Evolutionary conservation across 2,329 filamentous ascomycete genomes (phyloP).

Genomic region (Hypoxylon sp.): DNA sequence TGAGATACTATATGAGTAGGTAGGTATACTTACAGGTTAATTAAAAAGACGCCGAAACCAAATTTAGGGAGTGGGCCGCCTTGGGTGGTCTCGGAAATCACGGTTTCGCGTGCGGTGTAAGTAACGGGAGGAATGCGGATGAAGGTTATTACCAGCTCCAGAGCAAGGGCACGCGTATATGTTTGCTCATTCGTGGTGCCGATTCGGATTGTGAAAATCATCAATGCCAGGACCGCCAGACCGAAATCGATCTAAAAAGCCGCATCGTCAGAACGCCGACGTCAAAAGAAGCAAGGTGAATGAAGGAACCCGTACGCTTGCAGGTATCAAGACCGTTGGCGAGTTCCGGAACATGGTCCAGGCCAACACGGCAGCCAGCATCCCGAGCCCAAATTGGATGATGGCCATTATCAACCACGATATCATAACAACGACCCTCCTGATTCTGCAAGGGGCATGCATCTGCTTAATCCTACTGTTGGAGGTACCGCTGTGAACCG

Average conservation of each 20-base stretch:
- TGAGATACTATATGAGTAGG: not conserved
- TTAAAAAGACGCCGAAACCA: constrained; percentile 52
- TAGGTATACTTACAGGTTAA: constrained; percentile 51
- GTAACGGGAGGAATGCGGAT: constrained; percentile 52
- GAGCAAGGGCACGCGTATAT: constrained; percentile 50
- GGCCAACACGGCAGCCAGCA: constrained; percentile 50
- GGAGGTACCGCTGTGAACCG: constrained; percentile 47
- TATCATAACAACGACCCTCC: constrained; percentile 48
- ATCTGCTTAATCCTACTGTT: constrained; percentile 46
- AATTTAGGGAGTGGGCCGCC: constrained; percentile 50
- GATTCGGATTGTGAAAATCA: constrained; percentile 49
- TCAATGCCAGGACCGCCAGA: constrained; percentile 50
- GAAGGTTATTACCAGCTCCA: constrained; percentile 50
- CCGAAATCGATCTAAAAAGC: constrained; percentile 51
- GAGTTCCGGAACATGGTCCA: constrained; percentile 51
- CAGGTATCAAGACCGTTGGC: constrained; percentile 49
- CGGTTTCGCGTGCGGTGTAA: constrained; percentile 51
- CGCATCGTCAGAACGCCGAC: constrained; percentile 32
- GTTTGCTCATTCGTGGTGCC: constrained; percentile 49
- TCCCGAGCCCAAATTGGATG: constrained; percentile 53
- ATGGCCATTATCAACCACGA: constrained; percentile 53
- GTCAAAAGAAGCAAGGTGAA: constrained; percentile 5
- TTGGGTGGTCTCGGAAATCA: constrained; percentile 43
- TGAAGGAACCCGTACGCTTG: constrained; percentile 45
- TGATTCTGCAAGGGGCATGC: constrained; percentile 49